These are phyloP conservation scores for Kwoniella shivajii DNA, from an alignment of 1,284 basidiomycete genomes.

Conservation along the genomic window DNA sequence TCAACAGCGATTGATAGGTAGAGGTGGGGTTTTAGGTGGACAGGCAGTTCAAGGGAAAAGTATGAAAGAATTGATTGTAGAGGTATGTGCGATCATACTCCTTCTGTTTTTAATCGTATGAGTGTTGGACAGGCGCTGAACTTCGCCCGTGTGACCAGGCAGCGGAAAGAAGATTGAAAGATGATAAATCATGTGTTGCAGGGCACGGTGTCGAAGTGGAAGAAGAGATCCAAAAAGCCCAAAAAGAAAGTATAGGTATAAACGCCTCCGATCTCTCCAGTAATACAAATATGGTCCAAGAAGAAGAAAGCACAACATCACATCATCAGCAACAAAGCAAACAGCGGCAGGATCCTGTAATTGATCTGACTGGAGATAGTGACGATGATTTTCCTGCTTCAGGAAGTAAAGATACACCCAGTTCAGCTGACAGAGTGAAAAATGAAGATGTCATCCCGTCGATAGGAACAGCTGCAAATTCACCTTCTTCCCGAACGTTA, in stretches of 20 bases:
- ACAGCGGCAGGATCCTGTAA: no score
- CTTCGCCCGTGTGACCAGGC: constrained; percentile 60
- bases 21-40: constrained; percentile 58
- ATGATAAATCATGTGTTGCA: constrained; percentile 69
- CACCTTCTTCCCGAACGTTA: no score
- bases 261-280: constrained; percentile 67
- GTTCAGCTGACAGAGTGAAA: no score
- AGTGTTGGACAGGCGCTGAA: no score
- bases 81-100: constrained; percentile 68
- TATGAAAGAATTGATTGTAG: constrained; percentile 71
- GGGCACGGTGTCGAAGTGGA: constrained; percentile 57
- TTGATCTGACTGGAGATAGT: constrained; percentile 6
- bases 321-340: not conserved
- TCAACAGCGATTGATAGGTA: constrained; percentile 58
- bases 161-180: constrained; percentile 70
- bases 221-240: constrained; percentile 69
- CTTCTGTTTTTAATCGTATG: no score
- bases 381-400: not conserved
- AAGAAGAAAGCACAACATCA: constrained; percentile 16
- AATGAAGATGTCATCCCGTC: no score
- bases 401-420: not conserved
- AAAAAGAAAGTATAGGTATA: constrained; percentile 65
- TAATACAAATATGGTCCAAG: constrained; percentile 46
- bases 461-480: no score
- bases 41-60: constrained; percentile 55